Evolutionary conservation across 352 stramenopile genomes (phyloP).

Genomic region (Phytophthora idaei): DNA sequence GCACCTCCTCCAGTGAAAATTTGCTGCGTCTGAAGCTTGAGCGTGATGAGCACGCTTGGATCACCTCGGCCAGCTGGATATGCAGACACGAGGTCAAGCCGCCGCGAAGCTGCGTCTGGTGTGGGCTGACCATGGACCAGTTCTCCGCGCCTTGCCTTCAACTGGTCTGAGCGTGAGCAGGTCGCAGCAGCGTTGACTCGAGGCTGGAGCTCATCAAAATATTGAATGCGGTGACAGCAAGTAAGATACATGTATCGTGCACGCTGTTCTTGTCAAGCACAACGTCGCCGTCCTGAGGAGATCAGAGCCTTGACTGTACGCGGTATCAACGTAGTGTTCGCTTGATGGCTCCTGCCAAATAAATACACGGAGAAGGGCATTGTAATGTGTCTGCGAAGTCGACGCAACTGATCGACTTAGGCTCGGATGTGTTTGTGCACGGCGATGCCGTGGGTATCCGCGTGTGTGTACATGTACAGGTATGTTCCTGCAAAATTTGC

Average conservation of each 20-base stretch:
- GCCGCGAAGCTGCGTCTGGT: constrained; percentile 2
- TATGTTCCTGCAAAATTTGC: neutral
- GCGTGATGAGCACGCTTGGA: constrained; percentile 13
- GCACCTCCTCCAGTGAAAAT: constrained; percentile 9
- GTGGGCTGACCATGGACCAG: constrained; percentile 12
- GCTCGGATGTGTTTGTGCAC: too few species aligned
- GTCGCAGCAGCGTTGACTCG: neutral
- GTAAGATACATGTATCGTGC: too few species aligned
- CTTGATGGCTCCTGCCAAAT: too few species aligned
- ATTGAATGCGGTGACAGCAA: too few species aligned
- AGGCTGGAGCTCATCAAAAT: constrained; percentile 3
- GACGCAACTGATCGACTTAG: neutral
- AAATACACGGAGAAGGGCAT: too few species aligned
- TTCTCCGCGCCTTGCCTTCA: constrained; percentile 15
- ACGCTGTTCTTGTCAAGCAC: too few species aligned
- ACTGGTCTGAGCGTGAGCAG: constrained; percentile 19
- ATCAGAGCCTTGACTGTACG: too few species aligned
- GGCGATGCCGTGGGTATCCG: too few species aligned
- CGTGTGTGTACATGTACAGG: too few species aligned
- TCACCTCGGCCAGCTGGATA: constrained; percentile 23
- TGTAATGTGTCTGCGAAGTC: constrained; percentile 9
- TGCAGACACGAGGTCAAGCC: constrained; percentile 7
- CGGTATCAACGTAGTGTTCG: too few species aligned
- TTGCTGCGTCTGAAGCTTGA: constrained; percentile 11
- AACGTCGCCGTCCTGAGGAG: too few species aligned